Evolutionary conservation across 2,329 filamentous ascomycete genomes (phyloP).

Genomic region (Ceratocystis cubensis): DNA sequence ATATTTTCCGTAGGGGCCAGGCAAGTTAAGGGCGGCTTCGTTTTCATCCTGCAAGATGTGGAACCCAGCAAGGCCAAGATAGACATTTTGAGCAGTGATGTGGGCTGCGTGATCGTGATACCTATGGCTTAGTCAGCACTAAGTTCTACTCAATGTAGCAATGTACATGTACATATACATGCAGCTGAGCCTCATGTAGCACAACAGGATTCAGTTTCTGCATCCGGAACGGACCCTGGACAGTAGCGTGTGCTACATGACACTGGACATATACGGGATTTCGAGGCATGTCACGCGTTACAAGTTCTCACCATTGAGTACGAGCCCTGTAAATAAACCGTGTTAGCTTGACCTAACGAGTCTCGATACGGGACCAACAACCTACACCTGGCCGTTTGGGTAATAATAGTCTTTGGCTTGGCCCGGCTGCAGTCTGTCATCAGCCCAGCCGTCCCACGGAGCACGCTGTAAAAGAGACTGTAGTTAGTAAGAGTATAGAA

Average conservation of each 20-base stretch:
- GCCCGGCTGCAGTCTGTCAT: slow-evolving; percentile 38
- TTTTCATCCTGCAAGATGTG: slow-evolving; percentile 42
- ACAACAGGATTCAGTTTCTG: background rate
- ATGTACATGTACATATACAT: too few species aligned
- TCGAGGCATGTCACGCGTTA: background rate
- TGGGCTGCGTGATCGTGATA: slow-evolving; percentile 40
- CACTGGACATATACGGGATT: background rate
- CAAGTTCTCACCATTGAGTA: slow-evolving; percentile 35
- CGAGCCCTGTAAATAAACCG: slow-evolving; percentile 29
- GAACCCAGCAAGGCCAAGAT: slow-evolving; percentile 43
- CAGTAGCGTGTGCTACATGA: background rate
- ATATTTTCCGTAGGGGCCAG: slow-evolving; percentile 37
- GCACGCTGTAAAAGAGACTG: slow-evolving; percentile 25
- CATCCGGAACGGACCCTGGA: background rate
- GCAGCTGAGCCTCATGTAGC: background rate
- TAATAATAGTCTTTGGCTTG: slow-evolving; percentile 53
- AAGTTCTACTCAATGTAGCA: background rate
- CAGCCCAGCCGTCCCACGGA: slow-evolving; percentile 39
- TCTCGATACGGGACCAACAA: background rate
- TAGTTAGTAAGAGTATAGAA: background rate
- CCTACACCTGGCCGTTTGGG: slow-evolving; percentile 37
- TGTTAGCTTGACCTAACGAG: background rate
- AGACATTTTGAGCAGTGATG: slow-evolving; percentile 42
- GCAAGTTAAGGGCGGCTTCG: slow-evolving; percentile 38
- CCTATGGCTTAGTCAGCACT: slow-evolving; percentile 3